Base-by-base conservation (phyloP, 257 asterid species). In the Paraleonurus japonicus region DNA sequence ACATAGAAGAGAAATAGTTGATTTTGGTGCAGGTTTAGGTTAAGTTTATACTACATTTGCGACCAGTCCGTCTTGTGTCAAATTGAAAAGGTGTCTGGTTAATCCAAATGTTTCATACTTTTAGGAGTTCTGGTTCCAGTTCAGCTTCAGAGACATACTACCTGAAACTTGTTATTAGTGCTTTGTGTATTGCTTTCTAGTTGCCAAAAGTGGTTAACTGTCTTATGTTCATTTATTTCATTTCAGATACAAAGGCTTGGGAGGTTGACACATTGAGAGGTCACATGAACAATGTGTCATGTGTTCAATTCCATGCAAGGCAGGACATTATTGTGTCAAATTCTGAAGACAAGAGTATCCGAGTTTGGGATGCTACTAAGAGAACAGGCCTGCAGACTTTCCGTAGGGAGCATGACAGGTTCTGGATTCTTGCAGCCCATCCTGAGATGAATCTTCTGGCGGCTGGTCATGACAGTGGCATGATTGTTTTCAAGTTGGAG, bases 391-490 rank as follows among this genome's bases (percentile, higher is more conserved):
- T 95, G 82, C 98, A 92, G 78, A 95, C 96, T 54, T 95, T 92
- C 47, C 90, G 97, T 5, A 80, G 98, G 88, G 98, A 95, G 83
- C 96, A 92, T 65, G 99, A 95, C 81, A 83, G 98, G 76, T 95
- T 95, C 84, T 95, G 99, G 99, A 92, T 89, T 81, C 95, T 95
- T 64, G 32, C 96, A 4, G 92, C 89, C 69, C 99, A 95, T 75
- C 99, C 99, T 33, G 99, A 95, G 92, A 89, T 92, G 95, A 95
- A 88, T 79, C 96, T 95, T 82, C 83, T 95, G 63, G 99, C 99
- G 30, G 98, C 98, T 70, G 99, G 99, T 72, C 98, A 95, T 79
- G 99, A 95, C 54, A 95, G 96, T 77, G 99, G 99, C 69, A 88
- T 95, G 98, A 89, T 95, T 64, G 98, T 95, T 13, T 95, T 88